Evolutionary conservation across 257 asterid genomes (phyloP).

Genomic region (Solanum paucissectum): DNA sequence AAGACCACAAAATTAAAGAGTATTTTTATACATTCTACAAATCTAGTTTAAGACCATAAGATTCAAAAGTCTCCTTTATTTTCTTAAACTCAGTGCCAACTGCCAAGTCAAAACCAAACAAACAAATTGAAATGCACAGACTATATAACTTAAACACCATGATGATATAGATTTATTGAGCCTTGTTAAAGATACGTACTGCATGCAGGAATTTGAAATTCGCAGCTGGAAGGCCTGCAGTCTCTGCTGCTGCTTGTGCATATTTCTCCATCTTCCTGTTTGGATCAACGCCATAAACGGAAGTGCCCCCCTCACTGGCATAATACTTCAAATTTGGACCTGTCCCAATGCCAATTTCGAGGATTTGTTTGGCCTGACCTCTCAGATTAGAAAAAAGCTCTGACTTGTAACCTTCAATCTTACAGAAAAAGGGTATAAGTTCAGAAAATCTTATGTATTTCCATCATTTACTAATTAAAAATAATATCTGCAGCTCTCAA

Average conservation of each 20-base stretch:
- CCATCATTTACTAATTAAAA: not conserved
- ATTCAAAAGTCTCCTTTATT: not conserved
- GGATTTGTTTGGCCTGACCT: constrained; percentile 44
- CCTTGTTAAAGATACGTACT: constrained; percentile 23
- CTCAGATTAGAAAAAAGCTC: constrained; percentile 50
- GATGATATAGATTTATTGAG: not conserved
- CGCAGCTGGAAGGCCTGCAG: constrained; percentile 45
- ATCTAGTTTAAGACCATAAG: not conserved
- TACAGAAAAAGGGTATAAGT: not conserved
- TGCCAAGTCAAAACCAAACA: not conserved
- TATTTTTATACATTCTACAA: not conserved
- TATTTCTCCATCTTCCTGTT: constrained; percentile 76
- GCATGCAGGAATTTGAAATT: constrained; percentile 64
- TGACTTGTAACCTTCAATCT: constrained; percentile 78
- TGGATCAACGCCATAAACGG: constrained; percentile 72
- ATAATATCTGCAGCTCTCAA: not conserved
- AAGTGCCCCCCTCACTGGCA: constrained; percentile 32
- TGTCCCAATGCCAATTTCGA: constrained; percentile 87
- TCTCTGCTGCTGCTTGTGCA: constrained; percentile 56
- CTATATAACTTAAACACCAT: not conserved
- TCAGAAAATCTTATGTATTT: not conserved
- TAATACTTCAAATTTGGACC: constrained; percentile 85
- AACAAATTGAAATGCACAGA: not conserved
- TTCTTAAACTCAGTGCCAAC: not conserved
- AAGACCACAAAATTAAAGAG: not conserved